Evolutionary conservation across 2,329 filamentous ascomycete species (phyloP), one percentile per base, ranked within the genome.

Genomic region (Harringtonia aguacate): DNA sequence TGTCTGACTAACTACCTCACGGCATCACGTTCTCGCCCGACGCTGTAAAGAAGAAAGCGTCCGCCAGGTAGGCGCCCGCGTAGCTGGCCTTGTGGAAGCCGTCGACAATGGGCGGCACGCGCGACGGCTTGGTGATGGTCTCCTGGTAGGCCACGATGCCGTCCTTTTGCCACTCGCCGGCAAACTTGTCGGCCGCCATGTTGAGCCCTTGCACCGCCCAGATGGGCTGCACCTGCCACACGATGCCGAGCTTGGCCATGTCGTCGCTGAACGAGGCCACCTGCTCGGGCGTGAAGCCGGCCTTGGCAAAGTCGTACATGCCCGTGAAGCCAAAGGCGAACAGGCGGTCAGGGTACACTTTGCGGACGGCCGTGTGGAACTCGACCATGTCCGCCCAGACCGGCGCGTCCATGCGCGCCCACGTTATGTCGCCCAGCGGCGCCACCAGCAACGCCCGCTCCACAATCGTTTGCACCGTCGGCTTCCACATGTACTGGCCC

Each of bases 151-250:
- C 62, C 17, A 57, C 60, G 37, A 65, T 64, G 3, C 60, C 62
- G 15, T 60, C 53, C 29, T 58, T 51, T 21, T 48, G 52, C 60
- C 58, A 65, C 41, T 57, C 46, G 47, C 58, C 54, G 14, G 54
- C 52, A 50, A 63, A 61, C 48, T 57, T 51, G 41, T 62, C 58
- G 4, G 59, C 56, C 15, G 52, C 50, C 42, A 59, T 49, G 44
- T 63, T 62, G 17, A 63, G 46, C 0, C 63, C 63, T 35, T 60
- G 57, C 13, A 63, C 41, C 21, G 53, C 52, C 58, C 60, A 65
- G 43, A 65, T 63, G 2, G 62, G 63, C 56, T 66, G 62, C 2
- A 65, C 60, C 45, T 66, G 63, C 63, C 61, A 66, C 4, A 60
- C 58, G 8, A 65, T 52, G 9, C 61, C 58, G 48, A 62, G 52